These are phyloP conservation scores for Diaporthe destruens DNA, from an alignment of 2,329 filamentous ascomycete genomes.

Conservation along the genomic window DNA sequence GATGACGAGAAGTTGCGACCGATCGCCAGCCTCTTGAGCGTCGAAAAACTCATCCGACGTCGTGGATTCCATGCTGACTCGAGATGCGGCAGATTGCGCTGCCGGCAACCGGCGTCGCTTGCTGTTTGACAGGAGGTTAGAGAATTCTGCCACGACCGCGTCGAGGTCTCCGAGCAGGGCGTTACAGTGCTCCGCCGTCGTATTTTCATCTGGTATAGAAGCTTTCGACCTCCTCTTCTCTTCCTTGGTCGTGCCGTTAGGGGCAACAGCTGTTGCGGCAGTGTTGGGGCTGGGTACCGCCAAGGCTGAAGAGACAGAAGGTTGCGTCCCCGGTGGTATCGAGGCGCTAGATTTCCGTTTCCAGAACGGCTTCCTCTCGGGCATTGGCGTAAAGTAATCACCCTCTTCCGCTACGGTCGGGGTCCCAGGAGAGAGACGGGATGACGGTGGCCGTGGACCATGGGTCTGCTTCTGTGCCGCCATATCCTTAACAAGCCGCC, in stretches of 20 bases:
- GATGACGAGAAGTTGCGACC: slow-evolving; percentile 80
- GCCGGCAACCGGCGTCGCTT: slow-evolving; percentile 78
- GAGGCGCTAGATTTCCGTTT: slow-evolving; percentile 82
- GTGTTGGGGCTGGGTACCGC: slow-evolving; percentile 57
- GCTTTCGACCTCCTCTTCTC: slow-evolving; percentile 54
- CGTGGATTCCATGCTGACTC: slow-evolving; percentile 83
- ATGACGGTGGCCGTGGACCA: slow-evolving; percentile 51
- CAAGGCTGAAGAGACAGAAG: slow-evolving; percentile 54
- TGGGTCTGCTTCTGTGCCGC: slow-evolving; percentile 69
- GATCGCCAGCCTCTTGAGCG: slow-evolving; percentile 74
- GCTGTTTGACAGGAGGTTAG: slow-evolving; percentile 79
- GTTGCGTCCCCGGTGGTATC: slow-evolving; percentile 56
- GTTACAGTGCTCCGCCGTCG: slow-evolving; percentile 85
- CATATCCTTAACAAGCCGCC: slow-evolving; percentile 87
- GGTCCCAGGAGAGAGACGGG: slow-evolving; percentile 57
- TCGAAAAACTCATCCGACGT: slow-evolving; percentile 95
- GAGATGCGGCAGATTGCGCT: slow-evolving; percentile 62
- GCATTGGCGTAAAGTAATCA: slow-evolving; percentile 64
- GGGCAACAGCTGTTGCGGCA: slow-evolving; percentile 45
- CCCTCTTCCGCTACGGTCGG: slow-evolving; percentile 61
- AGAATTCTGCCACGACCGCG: slow-evolving; percentile 84
- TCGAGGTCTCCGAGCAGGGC: slow-evolving; percentile 89
- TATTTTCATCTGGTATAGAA: slow-evolving; percentile 67
- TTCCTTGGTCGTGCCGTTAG: slow-evolving; percentile 43
- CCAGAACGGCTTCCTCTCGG: slow-evolving; percentile 86